Evolutionary conservation across 805 yeast species (phyloP).

Genomic region (Monosporozyma yasuniensis): DNA sequence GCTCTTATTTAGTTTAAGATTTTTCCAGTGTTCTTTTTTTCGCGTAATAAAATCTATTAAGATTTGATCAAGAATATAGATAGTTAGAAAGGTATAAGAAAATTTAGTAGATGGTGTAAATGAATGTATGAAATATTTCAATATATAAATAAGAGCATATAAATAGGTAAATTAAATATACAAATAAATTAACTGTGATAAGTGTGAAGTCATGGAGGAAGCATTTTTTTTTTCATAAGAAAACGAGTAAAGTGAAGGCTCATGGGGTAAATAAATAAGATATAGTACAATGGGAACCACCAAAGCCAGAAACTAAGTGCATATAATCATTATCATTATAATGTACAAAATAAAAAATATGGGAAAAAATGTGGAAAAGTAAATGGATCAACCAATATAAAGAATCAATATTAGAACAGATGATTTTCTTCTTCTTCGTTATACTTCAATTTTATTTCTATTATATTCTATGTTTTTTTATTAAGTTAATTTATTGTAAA

Average conservation of each 20-base stretch:
- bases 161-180: neutral
- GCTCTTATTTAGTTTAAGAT: neutral
- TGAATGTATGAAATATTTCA: neutral
- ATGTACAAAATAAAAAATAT: neutral
- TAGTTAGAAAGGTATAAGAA: too few species aligned
- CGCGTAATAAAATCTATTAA: too few species aligned
- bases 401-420: too few species aligned
- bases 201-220: neutral
- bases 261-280: neutral
- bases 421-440: too few species aligned
- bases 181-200: neutral
- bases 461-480: neutral
- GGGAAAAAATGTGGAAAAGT: neutral
- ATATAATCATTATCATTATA: neutral
- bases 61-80: too few species aligned
- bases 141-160: neutral
- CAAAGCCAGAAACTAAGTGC: neutral
- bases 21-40: neutral
- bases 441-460: too few species aligned
- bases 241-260: neutral
- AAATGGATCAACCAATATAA: too few species aligned
- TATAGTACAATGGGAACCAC: neutral
- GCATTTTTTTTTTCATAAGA: neutral
- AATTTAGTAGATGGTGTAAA: neutral
- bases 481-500: neutral